These are phyloP conservation scores for Deakozyma indianensis DNA, from an alignment of 805 yeast species.

Conservation along the genomic window DNA sequence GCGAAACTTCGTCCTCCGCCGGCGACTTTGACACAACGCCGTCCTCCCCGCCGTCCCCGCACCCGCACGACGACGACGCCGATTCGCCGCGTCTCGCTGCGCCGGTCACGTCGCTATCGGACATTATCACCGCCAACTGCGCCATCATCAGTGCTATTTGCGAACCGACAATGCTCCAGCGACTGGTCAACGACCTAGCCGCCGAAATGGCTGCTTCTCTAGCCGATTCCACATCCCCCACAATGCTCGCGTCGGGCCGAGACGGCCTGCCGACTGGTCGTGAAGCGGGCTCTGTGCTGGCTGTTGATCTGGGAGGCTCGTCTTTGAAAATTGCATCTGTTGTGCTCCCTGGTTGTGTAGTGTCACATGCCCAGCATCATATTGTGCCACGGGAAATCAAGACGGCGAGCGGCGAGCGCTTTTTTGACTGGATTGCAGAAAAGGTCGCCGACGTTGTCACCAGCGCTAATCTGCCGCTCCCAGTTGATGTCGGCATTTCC, in stretches of 20 bases:
- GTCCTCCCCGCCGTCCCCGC: neutral
- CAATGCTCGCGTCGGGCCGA: constrained; percentile 74
- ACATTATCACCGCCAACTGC: neutral
- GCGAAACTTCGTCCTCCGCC: neutral
- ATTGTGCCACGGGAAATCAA: constrained; percentile 13
- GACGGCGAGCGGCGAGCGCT: constrained; percentile 16
- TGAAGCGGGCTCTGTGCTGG: constrained; percentile 60
- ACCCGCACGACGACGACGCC: neutral
- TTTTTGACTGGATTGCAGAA: constrained; percentile 20
- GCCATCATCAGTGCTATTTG: neutral
- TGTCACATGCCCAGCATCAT: constrained; percentile 1
- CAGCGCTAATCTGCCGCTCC: constrained; percentile 1
- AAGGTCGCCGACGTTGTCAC: constrained; percentile 10
- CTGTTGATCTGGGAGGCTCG: constrained; percentile 88
- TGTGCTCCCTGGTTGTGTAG: constrained; percentile 48
- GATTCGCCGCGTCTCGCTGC: neutral
- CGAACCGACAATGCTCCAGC: constrained; percentile 3
- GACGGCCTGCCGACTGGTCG: constrained; percentile 64
- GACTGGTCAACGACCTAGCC: constrained; percentile 7
- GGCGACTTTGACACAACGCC: neutral
- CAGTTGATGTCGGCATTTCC: constrained; percentile 17
- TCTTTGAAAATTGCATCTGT: constrained; percentile 85
- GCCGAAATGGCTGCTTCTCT: constrained; percentile 4
- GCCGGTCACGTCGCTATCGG: neutral
- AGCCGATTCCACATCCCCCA: constrained; percentile 4